Base-by-base conservation (phyloP, 2,329 filamentous ascomycete genomes). In the Aspergillus amoenus region DNA sequence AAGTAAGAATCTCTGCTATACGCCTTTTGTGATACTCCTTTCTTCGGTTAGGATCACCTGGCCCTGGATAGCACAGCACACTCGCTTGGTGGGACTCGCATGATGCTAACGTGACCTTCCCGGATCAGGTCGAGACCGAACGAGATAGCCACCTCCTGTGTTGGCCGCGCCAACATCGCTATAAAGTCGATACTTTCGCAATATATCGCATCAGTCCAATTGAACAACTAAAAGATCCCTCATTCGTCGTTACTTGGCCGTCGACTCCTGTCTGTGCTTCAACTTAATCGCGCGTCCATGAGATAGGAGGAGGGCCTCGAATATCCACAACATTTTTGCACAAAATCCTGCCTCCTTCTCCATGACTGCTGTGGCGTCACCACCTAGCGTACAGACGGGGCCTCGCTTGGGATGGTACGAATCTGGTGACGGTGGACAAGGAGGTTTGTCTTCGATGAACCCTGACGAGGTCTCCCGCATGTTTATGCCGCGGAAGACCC, bases 401-500 rank as follows among this genome's bases (percentile, higher is more conserved):
- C 78, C 81, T 70, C 81, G 79, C 73, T 77, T 83, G 76, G 82
- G 81, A 84, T 87, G 84, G 84, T 84, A 80, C 74, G 77, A 67
- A 62, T 65, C 76, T 78, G 70, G 77, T 80, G 81, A 82, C 76
- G 78, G 77, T 76, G 78, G 79, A 71, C 79, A 83, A 77, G 85
- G 82, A 78, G 81, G 82, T 72, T 78, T 85, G 67, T 81, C 84
- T 79, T 82, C 88, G 71, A 90, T 91, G 86, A 90, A 89, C 78
- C 79, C 87, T 73, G 91, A 96, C 79, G 91, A 96, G 76, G 86
- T 88, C 64, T 86, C 89, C 78, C 88, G 89, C 75, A 93, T 96
- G 84, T 91, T 95, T 74, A 88, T 90, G 83, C 90, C 91, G 70
- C 90, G 92, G 68, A 97, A 96, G 79, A 87, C 84, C 71, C 82